phyloP scores from a whole-genome alignment of 177 flowering plant species.

The Vitis hybrid region DNA sequence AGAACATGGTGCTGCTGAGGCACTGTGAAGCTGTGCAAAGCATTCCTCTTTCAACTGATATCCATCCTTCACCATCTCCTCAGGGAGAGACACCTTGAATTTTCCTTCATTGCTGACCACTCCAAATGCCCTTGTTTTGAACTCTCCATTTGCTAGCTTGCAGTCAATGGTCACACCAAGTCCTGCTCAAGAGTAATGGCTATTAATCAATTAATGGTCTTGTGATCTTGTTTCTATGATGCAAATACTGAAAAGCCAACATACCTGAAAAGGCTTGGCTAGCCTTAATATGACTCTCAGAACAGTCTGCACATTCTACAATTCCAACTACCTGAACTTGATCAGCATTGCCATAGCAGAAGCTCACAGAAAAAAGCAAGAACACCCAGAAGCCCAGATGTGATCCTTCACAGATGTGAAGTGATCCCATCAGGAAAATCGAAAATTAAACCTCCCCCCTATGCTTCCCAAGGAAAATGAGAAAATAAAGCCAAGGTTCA shows the following conservation, averaged over 20 bases:
- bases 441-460: slow-evolving; percentile 21
- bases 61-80: slow-evolving; percentile 44
- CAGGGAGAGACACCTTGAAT: slow-evolving; percentile 54
- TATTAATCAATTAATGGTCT: too few species aligned
- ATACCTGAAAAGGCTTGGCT: too few species aligned
- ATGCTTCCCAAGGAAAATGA: background rate
- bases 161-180: slow-evolving; percentile 69
- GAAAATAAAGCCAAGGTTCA: background rate
- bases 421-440: too few species aligned
- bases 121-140: slow-evolving; percentile 53
- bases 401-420: too few species aligned
- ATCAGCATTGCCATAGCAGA: too few species aligned
- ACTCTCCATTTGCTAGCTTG: slow-evolving; percentile 49
- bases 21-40: slow-evolving; percentile 72
- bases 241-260: too few species aligned
- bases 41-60: slow-evolving; percentile 62
- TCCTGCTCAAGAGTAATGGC: slow-evolving; percentile 38
- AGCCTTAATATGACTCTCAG: too few species aligned
- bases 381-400: too few species aligned
- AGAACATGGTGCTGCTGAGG: slow-evolving; percentile 55
- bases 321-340: too few species aligned
- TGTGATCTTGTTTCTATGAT: too few species aligned
- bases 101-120: slow-evolving; percentile 65
- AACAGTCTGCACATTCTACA: too few species aligned
- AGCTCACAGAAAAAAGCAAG: too few species aligned